phyloP scores from a whole-genome alignment of 2,329 filamentous ascomycete genomes.

The Metarhizium rileyi region DNA sequence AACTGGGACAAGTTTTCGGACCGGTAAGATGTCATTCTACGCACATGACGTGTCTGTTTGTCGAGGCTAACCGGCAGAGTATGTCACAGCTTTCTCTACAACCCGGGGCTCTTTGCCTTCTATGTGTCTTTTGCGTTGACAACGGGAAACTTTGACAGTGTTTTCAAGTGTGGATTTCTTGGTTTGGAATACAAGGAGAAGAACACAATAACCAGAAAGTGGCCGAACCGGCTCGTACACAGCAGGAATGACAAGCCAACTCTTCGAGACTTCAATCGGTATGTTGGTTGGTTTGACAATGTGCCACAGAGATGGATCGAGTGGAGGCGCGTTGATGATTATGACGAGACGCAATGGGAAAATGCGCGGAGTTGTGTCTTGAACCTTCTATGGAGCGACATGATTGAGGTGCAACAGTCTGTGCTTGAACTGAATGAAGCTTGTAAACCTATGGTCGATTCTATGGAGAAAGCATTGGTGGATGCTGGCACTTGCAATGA shows the following conservation, averaged over 20 bases:
- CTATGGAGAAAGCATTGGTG: too few species aligned
- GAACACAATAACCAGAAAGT: slow-evolving; percentile 14
- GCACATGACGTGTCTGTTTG: neutral
- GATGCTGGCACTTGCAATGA: too few species aligned
- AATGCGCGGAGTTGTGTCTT: neutral
- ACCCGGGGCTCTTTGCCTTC: neutral
- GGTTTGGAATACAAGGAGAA: slow-evolving; percentile 11
- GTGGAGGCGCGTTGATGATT: slow-evolving; percentile 15
- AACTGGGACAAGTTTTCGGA: slow-evolving; percentile 16
- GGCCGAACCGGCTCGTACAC: slow-evolving; percentile 15
- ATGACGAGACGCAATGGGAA: neutral
- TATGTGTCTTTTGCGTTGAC: neutral
- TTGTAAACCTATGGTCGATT: too few species aligned
- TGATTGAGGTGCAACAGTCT: neutral
- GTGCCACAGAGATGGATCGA: slow-evolving; percentile 17
- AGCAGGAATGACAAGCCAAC: slow-evolving; percentile 5
- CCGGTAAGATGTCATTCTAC: slow-evolving; percentile 5
- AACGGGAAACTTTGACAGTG: neutral
- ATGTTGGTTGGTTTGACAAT: slow-evolving; percentile 13
- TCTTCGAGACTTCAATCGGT: slow-evolving; percentile 13
- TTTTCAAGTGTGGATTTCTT: slow-evolving; percentile 10
- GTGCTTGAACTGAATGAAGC: too few species aligned
- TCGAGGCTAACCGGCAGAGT: neutral
- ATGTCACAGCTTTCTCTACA: neutral
- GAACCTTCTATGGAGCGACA: neutral